Evolutionary conservation across 805 yeast genomes (phyloP), one percentile per base, ranked within the genome.

Genomic region (Candida sithepensis): DNA sequence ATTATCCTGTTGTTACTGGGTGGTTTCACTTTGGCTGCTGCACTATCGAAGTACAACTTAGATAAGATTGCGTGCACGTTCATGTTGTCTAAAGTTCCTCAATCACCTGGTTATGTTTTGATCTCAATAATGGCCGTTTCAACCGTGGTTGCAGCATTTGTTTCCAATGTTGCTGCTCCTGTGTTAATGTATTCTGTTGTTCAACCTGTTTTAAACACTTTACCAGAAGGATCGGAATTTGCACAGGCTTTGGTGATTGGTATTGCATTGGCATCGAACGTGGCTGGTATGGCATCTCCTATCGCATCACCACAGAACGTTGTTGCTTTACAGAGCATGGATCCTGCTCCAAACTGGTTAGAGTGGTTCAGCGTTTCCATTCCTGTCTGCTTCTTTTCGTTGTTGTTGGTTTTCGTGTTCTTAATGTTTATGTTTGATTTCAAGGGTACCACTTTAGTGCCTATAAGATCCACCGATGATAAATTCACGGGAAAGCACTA

Each of bases 221-320:
- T 91, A 39, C 95, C 96, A 19, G 81, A 85, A 42, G 81, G 81
- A 12, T 84, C 91, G 20, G 76, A 81, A 3, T 88, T 89, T 58
- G 87, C 88, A 7, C 85, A 88, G 61, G 89, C 96, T 2, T 73
- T 92, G 57, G 85, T 92, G 43, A 69, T 92, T 41, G 98, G 97
- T 39, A 86, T 92, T 56, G 98, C 98, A 0, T 71, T 92, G 47
- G 95, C 98, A 2, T 85, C 96, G 7, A 89, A 92, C 63, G 73
- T 92, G 42, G 98, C 96, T 20, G 99, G 99, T 54, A 92, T 91
- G 96, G 85, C 96, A 0, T 88, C 96, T 3, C 99, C 99, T 7
- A 92, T 92, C 60, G 91, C 97, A 1, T 88, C 97, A 2, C 99
- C 99, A 1, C 99, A 92, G 63, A 92, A 92, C 65, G 88, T 92